A percentile compares a stretch with the other conserved stretches of the same genome.
phyloP scores from a whole-genome alignment of 345 rosid genomes.

The Viola odorata region DNA sequence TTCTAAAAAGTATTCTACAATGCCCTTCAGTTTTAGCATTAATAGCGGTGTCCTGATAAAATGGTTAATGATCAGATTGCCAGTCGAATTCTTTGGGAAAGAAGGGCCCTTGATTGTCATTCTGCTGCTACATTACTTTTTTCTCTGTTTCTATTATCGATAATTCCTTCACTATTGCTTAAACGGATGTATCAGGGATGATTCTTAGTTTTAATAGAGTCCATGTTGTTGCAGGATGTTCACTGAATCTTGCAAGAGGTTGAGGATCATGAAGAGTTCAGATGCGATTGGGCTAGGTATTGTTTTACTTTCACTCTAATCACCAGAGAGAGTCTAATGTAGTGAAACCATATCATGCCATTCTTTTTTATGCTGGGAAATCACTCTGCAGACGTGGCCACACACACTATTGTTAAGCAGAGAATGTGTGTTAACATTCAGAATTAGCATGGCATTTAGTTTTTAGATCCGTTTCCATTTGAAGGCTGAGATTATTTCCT shows the following conservation, averaged over 20 bases:
- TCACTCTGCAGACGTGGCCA: background rate
- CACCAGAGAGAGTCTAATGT: background rate
- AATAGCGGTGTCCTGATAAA: too few relatives aligned
- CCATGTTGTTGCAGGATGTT: constrained; percentile 21
- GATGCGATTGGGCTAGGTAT: constrained; percentile 24
- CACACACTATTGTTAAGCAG: background rate
- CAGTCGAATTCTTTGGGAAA: too few relatives aligned
- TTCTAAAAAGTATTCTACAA: too few relatives aligned
- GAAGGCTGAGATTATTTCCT: background rate
- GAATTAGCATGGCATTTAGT: background rate
- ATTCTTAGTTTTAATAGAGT: background rate
- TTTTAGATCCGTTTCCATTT: background rate
- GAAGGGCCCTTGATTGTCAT: too few relatives aligned
- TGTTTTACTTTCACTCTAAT: background rate
- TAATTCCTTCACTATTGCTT: too few relatives aligned
- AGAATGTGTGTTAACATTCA: background rate
- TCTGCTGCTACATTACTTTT: too few relatives aligned
- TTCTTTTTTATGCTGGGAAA: background rate
- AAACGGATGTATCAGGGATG: too few relatives aligned
- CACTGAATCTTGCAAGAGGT: constrained; percentile 16
- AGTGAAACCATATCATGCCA: background rate
- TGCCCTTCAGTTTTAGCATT: too few relatives aligned
- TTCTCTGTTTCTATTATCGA: too few relatives aligned
- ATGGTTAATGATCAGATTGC: too few relatives aligned
- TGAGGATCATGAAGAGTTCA: constrained; percentile 25